Percentiles rank a stretch among this genome's conserved stretches.
Conservation (phyloP, 352 stramenopile genomes). For the Phytophthora palmivora region DNA sequence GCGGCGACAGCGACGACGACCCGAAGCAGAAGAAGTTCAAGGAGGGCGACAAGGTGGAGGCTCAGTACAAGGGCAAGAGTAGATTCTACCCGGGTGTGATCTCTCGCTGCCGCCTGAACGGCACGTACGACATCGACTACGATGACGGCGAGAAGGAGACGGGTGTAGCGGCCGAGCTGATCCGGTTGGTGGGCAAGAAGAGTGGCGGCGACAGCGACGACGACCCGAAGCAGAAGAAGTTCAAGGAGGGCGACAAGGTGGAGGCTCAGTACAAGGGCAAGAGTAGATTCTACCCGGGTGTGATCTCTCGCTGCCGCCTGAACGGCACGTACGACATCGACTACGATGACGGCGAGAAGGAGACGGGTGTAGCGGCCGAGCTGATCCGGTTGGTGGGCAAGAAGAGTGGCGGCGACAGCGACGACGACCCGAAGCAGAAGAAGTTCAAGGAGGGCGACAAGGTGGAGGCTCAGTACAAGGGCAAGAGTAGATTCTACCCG, state of each 20-base stretch:
- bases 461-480: slow-evolving; percentile 26
- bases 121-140: slow-evolving; percentile 28
- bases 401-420: slow-evolving; percentile 14
- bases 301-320: slow-evolving; percentile 22
- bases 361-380: slow-evolving; percentile 24
- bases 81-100: slow-evolving; percentile 25
- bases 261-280: slow-evolving; percentile 27
- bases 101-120: slow-evolving; percentile 20
- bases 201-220: slow-evolving; percentile 16
- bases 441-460: slow-evolving; percentile 26
- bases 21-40: slow-evolving; percentile 24
- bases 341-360: slow-evolving; percentile 25
- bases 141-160: slow-evolving; percentile 25
- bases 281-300: slow-evolving; percentile 23
- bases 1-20: slow-evolving; percentile 20
- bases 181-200: slow-evolving; percentile 18
- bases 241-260: slow-evolving; percentile 25
- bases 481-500: slow-evolving; percentile 25
- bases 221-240: slow-evolving; percentile 22
- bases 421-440: slow-evolving; percentile 21
- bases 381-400: slow-evolving; percentile 16
- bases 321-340: slow-evolving; percentile 27
- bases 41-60: slow-evolving; percentile 24
- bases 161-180: slow-evolving; percentile 22
- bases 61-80: slow-evolving; percentile 27